Conservation (phyloP, 2,329 filamentous ascomycete genomes). For the Reticulascus tulasneorum region DNA sequence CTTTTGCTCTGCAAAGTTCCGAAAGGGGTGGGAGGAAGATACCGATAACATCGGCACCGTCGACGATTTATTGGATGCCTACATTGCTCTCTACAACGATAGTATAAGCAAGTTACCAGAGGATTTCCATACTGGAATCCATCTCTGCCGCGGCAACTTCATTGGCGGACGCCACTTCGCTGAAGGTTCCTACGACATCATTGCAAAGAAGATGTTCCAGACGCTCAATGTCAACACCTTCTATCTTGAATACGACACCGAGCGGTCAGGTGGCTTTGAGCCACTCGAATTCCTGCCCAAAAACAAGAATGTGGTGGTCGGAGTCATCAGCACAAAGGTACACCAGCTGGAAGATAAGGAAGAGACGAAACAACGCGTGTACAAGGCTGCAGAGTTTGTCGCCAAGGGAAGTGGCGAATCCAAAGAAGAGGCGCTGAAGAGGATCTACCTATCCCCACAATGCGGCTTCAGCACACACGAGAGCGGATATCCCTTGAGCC, state of each 20-base stretch:
- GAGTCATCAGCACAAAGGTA: constrained; percentile 61
- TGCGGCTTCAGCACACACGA: constrained; percentile 73
- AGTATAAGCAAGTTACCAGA: constrained; percentile 57
- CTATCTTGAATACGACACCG: constrained; percentile 67
- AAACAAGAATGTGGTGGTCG: constrained; percentile 60
- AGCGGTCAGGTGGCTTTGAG: constrained; percentile 62
- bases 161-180: constrained; percentile 63
- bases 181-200: constrained; percentile 63
- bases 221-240: constrained; percentile 62
- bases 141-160: constrained; percentile 69
- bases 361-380: constrained; percentile 56
- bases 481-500: constrained; percentile 64
- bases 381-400: constrained; percentile 62
- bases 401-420: constrained; percentile 63
- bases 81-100: constrained; percentile 75
- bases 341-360: constrained; percentile 59
- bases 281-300: constrained; percentile 57
- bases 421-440: constrained; percentile 63
- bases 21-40: constrained; percentile 65
- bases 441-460: constrained; percentile 66
- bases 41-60: constrained; percentile 63
- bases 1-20: constrained; percentile 71
- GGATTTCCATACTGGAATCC: constrained; percentile 74
- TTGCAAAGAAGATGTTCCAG: constrained; percentile 62
- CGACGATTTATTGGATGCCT: constrained; percentile 66